Percentiles rank a stretch among this genome's conserved stretches.
Conservation (phyloP, 1,284 basidiomycete genomes). For the Malassezia cuniculi region DNA sequence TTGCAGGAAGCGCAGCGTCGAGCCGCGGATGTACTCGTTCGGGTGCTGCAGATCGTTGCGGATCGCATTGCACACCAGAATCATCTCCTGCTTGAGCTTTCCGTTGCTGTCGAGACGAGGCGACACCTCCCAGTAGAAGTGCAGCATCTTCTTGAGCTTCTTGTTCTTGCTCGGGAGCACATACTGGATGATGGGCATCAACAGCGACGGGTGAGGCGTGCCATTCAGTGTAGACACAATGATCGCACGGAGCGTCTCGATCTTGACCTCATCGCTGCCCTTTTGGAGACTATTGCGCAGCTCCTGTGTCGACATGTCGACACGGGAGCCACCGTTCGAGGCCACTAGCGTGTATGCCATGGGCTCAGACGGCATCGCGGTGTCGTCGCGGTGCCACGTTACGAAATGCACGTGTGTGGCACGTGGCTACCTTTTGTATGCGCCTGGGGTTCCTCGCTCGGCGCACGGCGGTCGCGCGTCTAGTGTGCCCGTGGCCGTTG, state of each 20-base stretch:
- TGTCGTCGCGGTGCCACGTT: slow-evolving; percentile 1
- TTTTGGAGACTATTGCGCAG: slow-evolving; percentile 79
- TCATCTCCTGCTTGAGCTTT: slow-evolving; percentile 99
- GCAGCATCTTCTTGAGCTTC: slow-evolving; percentile 87
- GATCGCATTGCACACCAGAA: slow-evolving; percentile 93
- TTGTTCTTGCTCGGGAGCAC: slow-evolving; percentile 90
- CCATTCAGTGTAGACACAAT: slow-evolving; percentile 92
- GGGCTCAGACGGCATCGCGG: slow-evolving; percentile 13
- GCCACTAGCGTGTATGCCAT: slow-evolving; percentile 14
- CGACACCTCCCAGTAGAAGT: slow-evolving; percentile 99
- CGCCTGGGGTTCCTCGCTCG: not conserved
- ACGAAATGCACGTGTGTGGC: not conserved
- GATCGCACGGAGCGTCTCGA: slow-evolving; percentile 90
- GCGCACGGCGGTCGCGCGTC: slow-evolving; percentile 1
- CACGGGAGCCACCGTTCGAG: slow-evolving; percentile 10
- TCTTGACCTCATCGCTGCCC: slow-evolving; percentile 91
- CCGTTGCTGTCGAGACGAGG: slow-evolving; percentile 95
- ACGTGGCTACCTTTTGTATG: slow-evolving; percentile 2
- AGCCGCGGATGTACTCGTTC: slow-evolving; percentile 97
- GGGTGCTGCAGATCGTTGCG: slow-evolving; percentile 98
- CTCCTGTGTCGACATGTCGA: slow-evolving; percentile 49
- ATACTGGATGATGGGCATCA: slow-evolving; percentile 99
- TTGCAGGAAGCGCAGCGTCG: slow-evolving; percentile 87
- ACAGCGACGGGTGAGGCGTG: slow-evolving; percentile 69
- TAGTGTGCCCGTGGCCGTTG: not conserved